Evolutionary conservation across 108 stramenopile genomes (phyloP), one percentile per base, ranked within the genome.

Genomic region (Skeletonema marinoi): DNA sequence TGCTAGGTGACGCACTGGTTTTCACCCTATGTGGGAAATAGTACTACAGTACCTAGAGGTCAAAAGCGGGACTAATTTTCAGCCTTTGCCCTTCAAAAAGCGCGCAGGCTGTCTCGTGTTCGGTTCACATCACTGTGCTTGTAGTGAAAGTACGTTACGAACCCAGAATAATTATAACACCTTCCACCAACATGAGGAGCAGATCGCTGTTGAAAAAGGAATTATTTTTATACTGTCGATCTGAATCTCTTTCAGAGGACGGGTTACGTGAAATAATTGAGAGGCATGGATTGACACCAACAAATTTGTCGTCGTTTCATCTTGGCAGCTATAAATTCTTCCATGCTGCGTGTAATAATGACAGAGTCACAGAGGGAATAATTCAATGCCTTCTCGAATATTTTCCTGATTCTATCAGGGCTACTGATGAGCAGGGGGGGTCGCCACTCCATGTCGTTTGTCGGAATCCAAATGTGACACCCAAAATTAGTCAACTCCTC

Each of bases 301-400:
- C 1, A 4, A 51, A 19, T 51, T 1, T 19, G 19, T 14, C 19
- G 19, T 25, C 25, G 25, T 25, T 25, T 25, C 25, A 21, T 48
- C 46, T 7, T 7, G 21, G n/a, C 17, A 3, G 1, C 33, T 11
- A 16, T 17, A 0, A 30, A 14, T 70, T 70, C 70, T 25, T 69
- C 42, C 50, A 25, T 32, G 25, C 6, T 7, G 70, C 70, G 5
- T 70, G 70, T 35, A 9, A 0, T 16, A 70, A 70, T 39, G 51
- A 60, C 25, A 59, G 31, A 25, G 54, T 54, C n/a, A 60, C 0
- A 0, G 17, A 51, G 35, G 54, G 8, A 33, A 69, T 69, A 21
- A 32, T 69, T 58, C 44, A 6, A 58, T 69, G 68, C 7, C 68
- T 69, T 3, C 42, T 70, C 7, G 50, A 70, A 31, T 14, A 46